Percentiles rank a stretch among this genome's conserved stretches.
These are phyloP conservation scores for Rhynchospora tenuis DNA, from an alignment of 176 grass and related monocot species.

Conservation along the genomic window DNA sequence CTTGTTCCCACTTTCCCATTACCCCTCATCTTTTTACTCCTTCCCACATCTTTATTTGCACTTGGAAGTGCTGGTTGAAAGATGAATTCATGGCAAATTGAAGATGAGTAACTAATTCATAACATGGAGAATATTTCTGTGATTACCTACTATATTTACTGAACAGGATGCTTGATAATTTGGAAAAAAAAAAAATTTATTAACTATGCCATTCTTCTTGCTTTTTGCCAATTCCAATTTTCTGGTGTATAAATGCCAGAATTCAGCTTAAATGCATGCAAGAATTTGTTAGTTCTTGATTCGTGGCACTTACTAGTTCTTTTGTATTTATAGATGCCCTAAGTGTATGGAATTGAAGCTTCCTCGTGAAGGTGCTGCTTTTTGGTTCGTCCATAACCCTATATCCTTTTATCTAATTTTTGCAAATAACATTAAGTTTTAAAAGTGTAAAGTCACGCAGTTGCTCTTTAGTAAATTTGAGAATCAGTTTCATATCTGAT, in stretches of 20 bases:
- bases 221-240: neutral
- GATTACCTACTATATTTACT: neutral
- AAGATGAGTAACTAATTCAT: neutral
- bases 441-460: neutral
- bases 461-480: neutral
- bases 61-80: neutral
- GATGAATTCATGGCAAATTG: neutral
- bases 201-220: neutral
- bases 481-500: neutral
- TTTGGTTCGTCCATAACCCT: constrained; percentile 56
- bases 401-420: neutral
- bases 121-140: neutral
- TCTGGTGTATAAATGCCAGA: neutral
- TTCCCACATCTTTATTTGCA: neutral
- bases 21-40: neutral
- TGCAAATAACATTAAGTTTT: neutral
- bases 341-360: constrained; percentile 78
- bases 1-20: neutral
- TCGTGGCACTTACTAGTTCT: neutral
- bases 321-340: constrained; percentile 64
- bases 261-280: neutral
- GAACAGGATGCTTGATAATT: neutral
- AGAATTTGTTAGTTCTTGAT: neutral
- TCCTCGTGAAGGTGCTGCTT: constrained; percentile 68
- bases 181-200: neutral